Conservation (phyloP, 2,329 filamentous ascomycete genomes). For the Ascosphaera apis region DNA sequence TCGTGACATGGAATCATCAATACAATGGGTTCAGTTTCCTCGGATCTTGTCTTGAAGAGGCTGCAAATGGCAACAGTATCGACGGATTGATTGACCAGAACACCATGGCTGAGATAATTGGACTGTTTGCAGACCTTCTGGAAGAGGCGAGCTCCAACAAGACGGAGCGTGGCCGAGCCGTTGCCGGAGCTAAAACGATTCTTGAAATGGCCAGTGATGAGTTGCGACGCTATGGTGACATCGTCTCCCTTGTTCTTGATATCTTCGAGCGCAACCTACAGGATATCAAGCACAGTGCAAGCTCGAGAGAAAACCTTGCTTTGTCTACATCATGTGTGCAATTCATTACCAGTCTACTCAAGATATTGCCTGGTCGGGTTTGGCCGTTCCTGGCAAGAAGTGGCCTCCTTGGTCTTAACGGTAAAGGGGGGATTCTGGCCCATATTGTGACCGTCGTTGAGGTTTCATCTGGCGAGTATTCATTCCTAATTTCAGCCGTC, state of each 20-base stretch:
- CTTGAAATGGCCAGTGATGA: constrained; percentile 28
- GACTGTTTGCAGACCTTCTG: constrained; percentile 49
- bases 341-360: constrained; percentile 52
- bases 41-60: constrained; percentile 38
- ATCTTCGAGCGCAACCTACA: constrained; percentile 50
- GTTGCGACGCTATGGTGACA: constrained; percentile 32
- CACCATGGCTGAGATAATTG: constrained; percentile 49
- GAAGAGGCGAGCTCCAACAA: constrained; percentile 10
- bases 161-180: constrained; percentile 14
- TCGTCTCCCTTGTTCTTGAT: constrained; percentile 60
- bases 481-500: constrained; percentile 52
- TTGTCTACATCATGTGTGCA: constrained; percentile 55
- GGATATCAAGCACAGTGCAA: constrained; percentile 31
- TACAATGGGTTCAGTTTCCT: constrained; percentile 65
- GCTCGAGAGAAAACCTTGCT: constrained; percentile 38
- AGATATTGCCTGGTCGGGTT: constrained; percentile 54
- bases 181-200: constrained; percentile 19
- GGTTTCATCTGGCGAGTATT: constrained; percentile 50
- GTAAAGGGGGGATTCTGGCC: constrained; percentile 52
- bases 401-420: constrained; percentile 52
- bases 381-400: constrained; percentile 80
- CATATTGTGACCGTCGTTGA: constrained; percentile 66
- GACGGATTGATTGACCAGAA: constrained; percentile 32
- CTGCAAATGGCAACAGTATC: constrained; percentile 25
- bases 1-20: constrained; percentile 48